Conservation (phyloP, 306 rosid species). For the Glycyrrhiza uralensis region DNA sequence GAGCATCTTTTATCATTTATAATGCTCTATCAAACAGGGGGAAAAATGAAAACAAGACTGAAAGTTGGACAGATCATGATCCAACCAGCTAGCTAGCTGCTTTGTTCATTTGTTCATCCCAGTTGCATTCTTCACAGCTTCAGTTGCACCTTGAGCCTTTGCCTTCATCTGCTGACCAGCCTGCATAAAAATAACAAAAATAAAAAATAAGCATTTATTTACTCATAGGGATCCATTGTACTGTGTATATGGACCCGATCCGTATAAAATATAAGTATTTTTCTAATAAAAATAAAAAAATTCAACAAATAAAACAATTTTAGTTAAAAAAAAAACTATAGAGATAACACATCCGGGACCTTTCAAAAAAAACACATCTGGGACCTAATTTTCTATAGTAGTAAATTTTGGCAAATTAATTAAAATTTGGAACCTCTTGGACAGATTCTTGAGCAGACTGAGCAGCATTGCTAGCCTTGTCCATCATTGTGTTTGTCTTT, state of each 20-base stretch:
- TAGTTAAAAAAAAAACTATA: no score
- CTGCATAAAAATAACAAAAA: background rate
- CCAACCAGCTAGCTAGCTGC: background rate
- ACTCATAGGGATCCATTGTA: background rate
- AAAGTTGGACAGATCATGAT: background rate
- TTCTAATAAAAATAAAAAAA: no score
- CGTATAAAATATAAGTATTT: no score
- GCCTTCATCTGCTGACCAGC: slow-evolving; percentile 45
- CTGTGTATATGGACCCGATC: no score
- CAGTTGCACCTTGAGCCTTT: slow-evolving; percentile 49
- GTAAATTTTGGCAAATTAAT: background rate
- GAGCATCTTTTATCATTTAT: background rate
- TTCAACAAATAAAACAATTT: no score
- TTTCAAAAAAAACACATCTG: no score
- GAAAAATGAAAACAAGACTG: background rate
- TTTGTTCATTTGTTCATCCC: slow-evolving; percentile 46
- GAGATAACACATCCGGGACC: no score
- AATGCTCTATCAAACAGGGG: background rate
- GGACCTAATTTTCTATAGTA: no score
- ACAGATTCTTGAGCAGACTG: slow-evolving; percentile 46
- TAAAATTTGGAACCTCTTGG: slow-evolving; percentile 29
- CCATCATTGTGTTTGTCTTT: slow-evolving; percentile 45
- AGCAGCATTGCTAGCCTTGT: slow-evolving; percentile 44
- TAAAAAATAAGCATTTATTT: background rate
- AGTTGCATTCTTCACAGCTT: slow-evolving; percentile 53